Evolutionary conservation across 371 early-diverging fungal genomes (phyloP).

Genomic region (Circinella minor): DNA sequence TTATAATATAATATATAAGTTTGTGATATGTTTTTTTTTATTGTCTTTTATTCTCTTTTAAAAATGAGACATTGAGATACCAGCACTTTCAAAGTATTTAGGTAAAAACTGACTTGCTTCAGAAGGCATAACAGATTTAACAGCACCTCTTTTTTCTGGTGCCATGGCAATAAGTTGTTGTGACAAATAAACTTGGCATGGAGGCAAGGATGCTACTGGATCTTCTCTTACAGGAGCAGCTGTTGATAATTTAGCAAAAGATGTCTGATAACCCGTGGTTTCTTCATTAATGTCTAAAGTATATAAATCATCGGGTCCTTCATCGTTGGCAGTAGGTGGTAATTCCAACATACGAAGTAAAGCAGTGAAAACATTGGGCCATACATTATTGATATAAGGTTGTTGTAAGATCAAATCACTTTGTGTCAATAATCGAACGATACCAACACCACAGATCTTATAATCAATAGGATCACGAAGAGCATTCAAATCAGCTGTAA

Average conservation of each 20-base stretch:
- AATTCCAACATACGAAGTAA: constrained; percentile 59
- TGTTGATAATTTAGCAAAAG: constrained; percentile 71
- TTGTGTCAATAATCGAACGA: constrained; percentile 67
- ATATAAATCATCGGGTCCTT: constrained; percentile 73
- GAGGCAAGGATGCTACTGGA: constrained; percentile 43
- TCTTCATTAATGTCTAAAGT: constrained; percentile 74
- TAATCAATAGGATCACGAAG: constrained; percentile 73
- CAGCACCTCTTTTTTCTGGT: constrained; percentile 32
- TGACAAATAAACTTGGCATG: constrained; percentile 41
- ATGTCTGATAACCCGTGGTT: constrained; percentile 76
- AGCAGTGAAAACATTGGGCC: constrained; percentile 53
- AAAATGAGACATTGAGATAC: constrained; percentile 35
- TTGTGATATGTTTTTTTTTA: background rate
- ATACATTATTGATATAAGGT: constrained; percentile 57
- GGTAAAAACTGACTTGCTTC: constrained; percentile 40
- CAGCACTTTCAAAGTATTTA: constrained; percentile 44
- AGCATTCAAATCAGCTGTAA: constrained; percentile 72
- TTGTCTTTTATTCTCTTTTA: constrained; percentile 10
- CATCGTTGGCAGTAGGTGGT: constrained; percentile 58
- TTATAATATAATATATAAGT: too few species aligned
- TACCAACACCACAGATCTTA: constrained; percentile 71
- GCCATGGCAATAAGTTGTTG: constrained; percentile 45
- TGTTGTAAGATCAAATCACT: constrained; percentile 52
- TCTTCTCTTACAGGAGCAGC: constrained; percentile 50
- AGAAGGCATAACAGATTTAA: constrained; percentile 24